Conservation (phyloP, 192 early-diverging fungal species). For the Rhizoclosmatium globosum region DNA sequence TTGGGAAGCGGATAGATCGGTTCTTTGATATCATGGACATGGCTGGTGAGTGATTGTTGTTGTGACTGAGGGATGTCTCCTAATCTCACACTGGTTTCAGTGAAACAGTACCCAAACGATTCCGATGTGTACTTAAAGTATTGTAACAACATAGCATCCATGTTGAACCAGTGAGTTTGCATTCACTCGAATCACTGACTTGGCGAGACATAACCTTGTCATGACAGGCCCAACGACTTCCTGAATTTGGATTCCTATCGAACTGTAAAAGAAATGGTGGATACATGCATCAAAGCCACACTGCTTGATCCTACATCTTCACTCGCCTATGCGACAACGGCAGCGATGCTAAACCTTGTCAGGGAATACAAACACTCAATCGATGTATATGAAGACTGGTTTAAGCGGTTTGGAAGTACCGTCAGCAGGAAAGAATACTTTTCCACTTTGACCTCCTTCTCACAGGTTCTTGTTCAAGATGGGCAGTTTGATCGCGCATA, state of each 20-base stretch:
- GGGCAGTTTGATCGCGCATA: constrained; percentile 2
- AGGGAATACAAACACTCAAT: not conserved
- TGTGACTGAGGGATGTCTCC: not conserved
- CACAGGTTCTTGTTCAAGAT: not conserved
- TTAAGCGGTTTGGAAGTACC: not conserved
- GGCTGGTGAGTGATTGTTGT: constrained; percentile 18
- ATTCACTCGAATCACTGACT: not conserved
- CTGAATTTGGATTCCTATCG: not conserved
- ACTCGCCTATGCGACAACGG: not conserved
- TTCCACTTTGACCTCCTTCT: not conserved
- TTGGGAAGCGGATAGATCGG: not conserved
- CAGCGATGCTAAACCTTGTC: not conserved
- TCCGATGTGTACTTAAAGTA: constrained; percentile 21
- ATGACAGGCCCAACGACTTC: constrained; percentile 30
- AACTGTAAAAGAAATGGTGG: not conserved
- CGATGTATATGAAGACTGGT: constrained; percentile 15
- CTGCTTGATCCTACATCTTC: not conserved
- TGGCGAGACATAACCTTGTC: not conserved
- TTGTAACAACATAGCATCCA: constrained; percentile 11
- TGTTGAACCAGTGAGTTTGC: constrained; percentile 6
- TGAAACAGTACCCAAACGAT: constrained; percentile 2
- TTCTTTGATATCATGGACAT: constrained; percentile 19
- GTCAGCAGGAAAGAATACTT: not conserved
- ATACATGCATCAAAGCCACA: not conserved
- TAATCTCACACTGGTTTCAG: not conserved